These are phyloP conservation scores for Alloteropsis semialata DNA, from an alignment of 176 grass and related monocot species.

Conservation along the genomic window DNA sequence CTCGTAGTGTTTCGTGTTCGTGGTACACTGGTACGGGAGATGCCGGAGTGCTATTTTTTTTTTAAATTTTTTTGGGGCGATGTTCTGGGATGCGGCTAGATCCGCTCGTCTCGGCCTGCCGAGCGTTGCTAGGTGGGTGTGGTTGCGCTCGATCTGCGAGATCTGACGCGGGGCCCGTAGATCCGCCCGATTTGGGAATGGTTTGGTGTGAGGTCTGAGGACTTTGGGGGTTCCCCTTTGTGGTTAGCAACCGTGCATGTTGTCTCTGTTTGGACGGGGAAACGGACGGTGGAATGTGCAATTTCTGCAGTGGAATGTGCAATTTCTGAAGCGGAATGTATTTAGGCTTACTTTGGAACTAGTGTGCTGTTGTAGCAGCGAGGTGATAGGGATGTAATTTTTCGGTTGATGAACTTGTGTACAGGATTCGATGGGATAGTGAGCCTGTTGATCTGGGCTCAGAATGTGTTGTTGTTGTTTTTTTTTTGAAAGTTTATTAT, in stretches of 20 bases:
- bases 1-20: not conserved
- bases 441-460: not conserved
- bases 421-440: no score
- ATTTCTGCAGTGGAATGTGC: not conserved
- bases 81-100: not conserved
- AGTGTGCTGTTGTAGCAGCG: no score
- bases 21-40: not conserved
- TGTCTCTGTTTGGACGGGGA: not conserved
- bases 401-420: no score
- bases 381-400: no score
- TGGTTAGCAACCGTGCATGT: not conserved
- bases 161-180: constrained; percentile 9
- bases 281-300: not conserved
- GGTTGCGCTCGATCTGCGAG: not conserved
- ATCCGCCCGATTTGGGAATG: constrained; percentile 1
- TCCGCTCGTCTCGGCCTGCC: not conserved
- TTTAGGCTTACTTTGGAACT: not conserved
- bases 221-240: not conserved
- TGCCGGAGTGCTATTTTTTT: not conserved
- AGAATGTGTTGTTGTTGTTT: not conserved
- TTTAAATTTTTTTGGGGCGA: not conserved
- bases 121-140: not conserved
- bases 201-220: not conserved
- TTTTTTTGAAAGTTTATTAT: no score
- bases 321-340: not conserved